Base-by-base conservation (phyloP, 306 rosid species). In the Cicer judaicum region DNA sequence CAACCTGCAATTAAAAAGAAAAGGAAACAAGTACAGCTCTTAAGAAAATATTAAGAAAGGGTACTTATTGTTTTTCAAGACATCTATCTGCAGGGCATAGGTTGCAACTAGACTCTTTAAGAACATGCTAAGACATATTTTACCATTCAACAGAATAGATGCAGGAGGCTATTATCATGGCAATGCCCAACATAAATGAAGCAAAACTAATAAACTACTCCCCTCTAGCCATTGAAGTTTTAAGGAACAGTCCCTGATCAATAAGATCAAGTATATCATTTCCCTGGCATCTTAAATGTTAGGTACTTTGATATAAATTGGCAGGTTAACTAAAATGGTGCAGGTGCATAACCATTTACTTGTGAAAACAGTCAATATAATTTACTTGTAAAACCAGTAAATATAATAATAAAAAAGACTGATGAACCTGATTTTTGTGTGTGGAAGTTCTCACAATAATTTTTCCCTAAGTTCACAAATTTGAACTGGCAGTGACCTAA, bases 1-100 rank as follows among this genome's bases (percentile, higher is more conserved):
- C 48, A 54, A 8, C 78, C 97, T 91, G 84, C 83, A 84, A 78
- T 36, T 78, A 74, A 43, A 9, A 64, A 29, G 5, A 29, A 24
- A 72, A 73, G 60, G 69, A 56, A 80, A 74, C 64, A 85, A 73
- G 57, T 29, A 79, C 68, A 77, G 55, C 72, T 66, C 54, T 74
- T 69, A 54, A 64, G 47, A 77, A 59, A 42, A 49, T 63, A 79
- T 44, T 70, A 81, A 74, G 8, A 24, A 44, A 53, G 56, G 42
- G 16, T 46, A 55, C 47, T 18, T 53, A 56, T 14, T 72, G 68
- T 39, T 55, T 39, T 67, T 76, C 21, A 70, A 71, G 54, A 41
- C 44, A 70, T 56, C 67, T 50, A 55, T 62, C 68, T 14, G 10
- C 70, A 21, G 40, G 40, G 29, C 40, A 57, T 57, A 21, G 64